Base-by-base conservation (phyloP, 257 asterid species). In the Solanum boliviense region DNA sequence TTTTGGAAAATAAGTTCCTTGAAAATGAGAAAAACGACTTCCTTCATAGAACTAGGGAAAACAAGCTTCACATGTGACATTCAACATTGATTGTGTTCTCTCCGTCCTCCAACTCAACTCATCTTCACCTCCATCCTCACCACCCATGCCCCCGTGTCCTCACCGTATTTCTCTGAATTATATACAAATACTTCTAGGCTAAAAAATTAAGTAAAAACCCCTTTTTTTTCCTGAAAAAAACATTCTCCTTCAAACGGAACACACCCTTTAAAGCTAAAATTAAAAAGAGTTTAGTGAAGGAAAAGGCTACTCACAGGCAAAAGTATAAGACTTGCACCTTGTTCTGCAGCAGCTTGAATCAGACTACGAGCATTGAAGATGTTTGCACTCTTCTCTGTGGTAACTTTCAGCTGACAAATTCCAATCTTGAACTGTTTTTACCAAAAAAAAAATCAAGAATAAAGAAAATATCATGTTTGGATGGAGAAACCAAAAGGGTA, bases 361-460 rank as follows among this genome's bases (percentile, higher is more conserved):
- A 90, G 52, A 84, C 32, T 48, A 36, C 89, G 84, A 15, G 93
- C 94, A 6, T 78, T 81, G 35, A 41, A 18, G 6, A 89, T 73
- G 84, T 91, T 92, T 25, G 11, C 67, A 46, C 81, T 87, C 88
- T 91, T 91, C 85, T 92, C 88, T 39, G 88, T 32, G 6, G 88
- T 78, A 75, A 91, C 93, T 27, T 89, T 82, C 78, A 91, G 85
- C 88, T 92, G 94, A 71, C 92, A 89, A 12, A 92, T 89, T 31
- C 93, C 93, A 87, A 92, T 88, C 92, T 90, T 92, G 85, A 91
- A 88, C 91, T 92, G 10, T 34, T 81, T 81, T 46, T 9, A 8
- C 20, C 3, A 27, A 46, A 27, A 2, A 78, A 39, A 41, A 7
- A 79, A 76, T 36, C 41, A 75, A 36, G 56, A 23, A 76, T 76